A percentile compares a stretch with the other conserved stretches of the same genome.
These are phyloP conservation scores for Fusarium brevicatenulatum DNA, from an alignment of 2,329 filamentous ascomycete species.

Conservation along the genomic window DNA sequence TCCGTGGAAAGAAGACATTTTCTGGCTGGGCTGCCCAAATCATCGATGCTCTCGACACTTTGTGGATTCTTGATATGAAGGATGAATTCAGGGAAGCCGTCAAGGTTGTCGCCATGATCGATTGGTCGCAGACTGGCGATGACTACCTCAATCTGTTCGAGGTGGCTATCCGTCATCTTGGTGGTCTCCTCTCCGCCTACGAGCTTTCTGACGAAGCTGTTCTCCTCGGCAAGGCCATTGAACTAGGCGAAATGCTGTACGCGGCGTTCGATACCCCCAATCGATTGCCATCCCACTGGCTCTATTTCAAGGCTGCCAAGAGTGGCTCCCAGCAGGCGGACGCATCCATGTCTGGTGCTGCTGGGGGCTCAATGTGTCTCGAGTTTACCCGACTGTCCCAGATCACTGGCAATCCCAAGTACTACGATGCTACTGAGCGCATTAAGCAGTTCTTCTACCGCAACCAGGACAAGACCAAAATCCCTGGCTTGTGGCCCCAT, in stretches of 20 bases:
- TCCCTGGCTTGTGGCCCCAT: slow-evolving; percentile 80
- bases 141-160: slow-evolving; percentile 68
- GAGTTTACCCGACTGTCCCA: slow-evolving; percentile 82
- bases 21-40: slow-evolving; percentile 68
- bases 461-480: slow-evolving; percentile 71
- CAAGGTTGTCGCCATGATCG: slow-evolving; percentile 58
- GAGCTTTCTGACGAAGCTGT: slow-evolving; percentile 60
- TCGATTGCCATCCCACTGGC: slow-evolving; percentile 59
- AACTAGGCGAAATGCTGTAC: slow-evolving; percentile 65
- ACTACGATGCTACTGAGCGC: slow-evolving; percentile 80
- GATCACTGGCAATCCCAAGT: slow-evolving; percentile 76
- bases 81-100: slow-evolving; percentile 66
- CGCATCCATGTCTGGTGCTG: slow-evolving; percentile 54
- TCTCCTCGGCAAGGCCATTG: slow-evolving; percentile 61
- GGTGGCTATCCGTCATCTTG: slow-evolving; percentile 67
- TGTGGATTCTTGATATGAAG: slow-evolving; percentile 68
- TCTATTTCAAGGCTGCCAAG: slow-evolving; percentile 56
- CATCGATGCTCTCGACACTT: slow-evolving; percentile 67
- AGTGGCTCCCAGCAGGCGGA: slow-evolving; percentile 51
- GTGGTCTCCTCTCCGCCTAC: slow-evolving; percentile 62
- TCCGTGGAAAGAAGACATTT: slow-evolving; percentile 58
- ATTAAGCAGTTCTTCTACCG: slow-evolving; percentile 74
- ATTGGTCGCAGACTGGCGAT: slow-evolving; percentile 61
- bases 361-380: slow-evolving; percentile 73
- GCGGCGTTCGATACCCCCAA: slow-evolving; percentile 65